Conservation (phyloP, 352 stramenopile genomes). For the Phytopythium mirpurense region DNA sequence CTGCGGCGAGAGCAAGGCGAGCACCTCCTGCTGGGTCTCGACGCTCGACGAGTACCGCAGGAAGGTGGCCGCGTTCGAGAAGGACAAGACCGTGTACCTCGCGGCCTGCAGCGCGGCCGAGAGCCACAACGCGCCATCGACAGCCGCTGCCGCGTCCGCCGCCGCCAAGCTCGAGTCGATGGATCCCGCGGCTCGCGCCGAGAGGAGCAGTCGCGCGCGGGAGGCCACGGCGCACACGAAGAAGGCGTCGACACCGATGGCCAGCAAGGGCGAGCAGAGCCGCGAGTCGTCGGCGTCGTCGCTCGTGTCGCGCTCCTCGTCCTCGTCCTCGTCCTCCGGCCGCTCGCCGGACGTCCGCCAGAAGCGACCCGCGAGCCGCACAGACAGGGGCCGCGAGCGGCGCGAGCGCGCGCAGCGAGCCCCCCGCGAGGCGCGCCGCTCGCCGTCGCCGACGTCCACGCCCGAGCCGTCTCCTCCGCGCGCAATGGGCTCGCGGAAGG, state of each 20-base stretch:
- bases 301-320: slow-evolving; percentile 9
- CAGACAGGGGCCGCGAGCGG: slow-evolving; percentile 1
- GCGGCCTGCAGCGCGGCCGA: slow-evolving; percentile 11
- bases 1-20: slow-evolving; percentile 80
- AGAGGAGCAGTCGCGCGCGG: neutral
- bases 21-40: slow-evolving; percentile 72
- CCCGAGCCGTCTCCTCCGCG: slow-evolving; percentile 3
- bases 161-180: neutral
- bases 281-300: slow-evolving; percentile 12
- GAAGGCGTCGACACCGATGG: slow-evolving; percentile 1
- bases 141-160: too few species aligned
- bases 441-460: slow-evolving; percentile 19
- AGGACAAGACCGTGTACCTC: slow-evolving; percentile 39
- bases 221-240: neutral
- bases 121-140: too few species aligned
- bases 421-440: slow-evolving; percentile 12
- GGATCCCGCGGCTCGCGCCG: neutral
- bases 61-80: slow-evolving; percentile 64
- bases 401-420: neutral
- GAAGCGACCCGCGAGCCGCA: neutral
- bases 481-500: neutral
- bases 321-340: slow-evolving; percentile 8
- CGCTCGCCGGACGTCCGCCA: neutral
- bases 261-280: slow-evolving; percentile 8
- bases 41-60: slow-evolving; percentile 79